Base-by-base conservation (phyloP, 179 eudicot genomes). In the Monotropa hypopitys region DNA sequence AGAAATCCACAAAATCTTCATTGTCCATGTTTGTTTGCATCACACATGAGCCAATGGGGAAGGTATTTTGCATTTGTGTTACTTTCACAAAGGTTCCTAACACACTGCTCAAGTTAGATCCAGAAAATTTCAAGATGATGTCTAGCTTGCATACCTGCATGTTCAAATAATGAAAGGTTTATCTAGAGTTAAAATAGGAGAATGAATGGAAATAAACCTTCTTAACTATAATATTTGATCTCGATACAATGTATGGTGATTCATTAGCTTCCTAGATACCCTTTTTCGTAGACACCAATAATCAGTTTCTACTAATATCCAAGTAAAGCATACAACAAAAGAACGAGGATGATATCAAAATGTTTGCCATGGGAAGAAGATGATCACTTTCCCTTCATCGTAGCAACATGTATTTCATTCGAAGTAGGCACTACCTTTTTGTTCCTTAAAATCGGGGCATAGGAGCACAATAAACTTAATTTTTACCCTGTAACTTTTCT, bases 71-170 rank as follows among this genome's bases (percentile, higher is more conserved):
- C 3, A 78, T 84, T 81, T 90, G 98, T 67, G 79, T 86, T 0
- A 92, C 84, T 83, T 78, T 88, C 23, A 94, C 86, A 30, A 80
- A 80, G 47, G 88, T 50, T 23, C 92, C 94, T 11, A 54, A 30
- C 63, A 74, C 70, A 72, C 74, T 59, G 71, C 78, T 78, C 9
- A 81, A 82, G 50, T 70, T 80, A 1, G 82, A 70, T 42, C 81
- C 84, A 0, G 85, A 69, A 84, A 90, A 83, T 77, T 90, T 91
- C 83, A 94, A 77, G 62, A 82, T 79, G 51, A 94, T 88, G 75
- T 94, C 95, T 18, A 90, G 92, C 80, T 91, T 94, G 51, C 95
- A 92, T 76, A 90, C 81, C 98, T 94, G 90, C 79, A 85, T 28
- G 16, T 8, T 50, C 50, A 3, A 40, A 57, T 1, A 21, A 20